These are phyloP conservation scores for Glonium stellatum DNA, from an alignment of 495 filamentous ascomycete species.

Conservation along the genomic window DNA sequence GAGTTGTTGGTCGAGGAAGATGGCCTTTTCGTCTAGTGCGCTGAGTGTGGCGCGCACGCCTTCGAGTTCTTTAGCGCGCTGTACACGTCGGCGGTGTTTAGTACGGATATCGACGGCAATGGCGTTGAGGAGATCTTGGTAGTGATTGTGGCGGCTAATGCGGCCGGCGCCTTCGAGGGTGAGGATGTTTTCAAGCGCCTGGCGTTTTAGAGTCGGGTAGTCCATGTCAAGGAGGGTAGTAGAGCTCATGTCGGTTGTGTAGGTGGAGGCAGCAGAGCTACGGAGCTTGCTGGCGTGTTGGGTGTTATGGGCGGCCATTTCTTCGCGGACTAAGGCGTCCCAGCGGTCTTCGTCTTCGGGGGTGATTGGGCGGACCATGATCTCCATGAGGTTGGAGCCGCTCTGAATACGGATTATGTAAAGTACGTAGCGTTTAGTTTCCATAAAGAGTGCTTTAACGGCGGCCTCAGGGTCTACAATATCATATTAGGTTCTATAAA, in stretches of 20 bases:
- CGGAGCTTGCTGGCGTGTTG: constrained; percentile 53
- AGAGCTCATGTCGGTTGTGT: constrained; percentile 32
- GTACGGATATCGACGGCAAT: constrained; percentile 96
- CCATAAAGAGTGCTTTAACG: constrained; percentile 87
- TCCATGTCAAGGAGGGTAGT: constrained; percentile 81
- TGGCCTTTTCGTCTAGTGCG: constrained; percentile 84
- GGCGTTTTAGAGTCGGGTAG: constrained; percentile 88
- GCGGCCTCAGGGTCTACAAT: constrained; percentile 75
- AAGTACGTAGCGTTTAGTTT: constrained; percentile 93
- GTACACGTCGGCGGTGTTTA: constrained; percentile 85
- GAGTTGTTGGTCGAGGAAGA: constrained; percentile 86
- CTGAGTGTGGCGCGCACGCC: constrained; percentile 75
- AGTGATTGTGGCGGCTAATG: constrained; percentile 84
- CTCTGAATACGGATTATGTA: constrained; percentile 97
- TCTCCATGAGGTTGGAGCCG: constrained; percentile 85
- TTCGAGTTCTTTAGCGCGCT: constrained; percentile 84
- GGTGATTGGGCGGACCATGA: constrained; percentile 82
- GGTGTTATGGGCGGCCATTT: constrained; percentile 51
- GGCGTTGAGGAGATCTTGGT: constrained; percentile 93
- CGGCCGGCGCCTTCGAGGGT: constrained; percentile 74
- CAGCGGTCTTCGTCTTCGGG: constrained; percentile 85
- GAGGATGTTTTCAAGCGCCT: constrained; percentile 89
- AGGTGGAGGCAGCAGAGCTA: constrained; percentile 54
- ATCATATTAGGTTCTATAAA: constrained; percentile 5
- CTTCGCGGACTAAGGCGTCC: constrained; percentile 74